phyloP scores from a whole-genome alignment of 306 rosid species.

The Fagus crenata region DNA sequence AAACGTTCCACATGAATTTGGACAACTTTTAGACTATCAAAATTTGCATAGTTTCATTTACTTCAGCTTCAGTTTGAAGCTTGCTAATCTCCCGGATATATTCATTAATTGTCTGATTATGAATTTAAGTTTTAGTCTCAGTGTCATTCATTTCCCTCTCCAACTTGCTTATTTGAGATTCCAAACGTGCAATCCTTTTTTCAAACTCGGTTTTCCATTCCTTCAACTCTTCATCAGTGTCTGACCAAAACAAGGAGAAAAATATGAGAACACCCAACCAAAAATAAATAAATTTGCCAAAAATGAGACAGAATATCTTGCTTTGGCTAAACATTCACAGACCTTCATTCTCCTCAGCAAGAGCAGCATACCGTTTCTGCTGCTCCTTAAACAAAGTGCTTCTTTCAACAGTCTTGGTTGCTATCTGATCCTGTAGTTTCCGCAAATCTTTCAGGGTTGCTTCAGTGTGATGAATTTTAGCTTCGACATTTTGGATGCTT shows the following conservation, averaged over 20 bases:
- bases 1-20: constrained; percentile 20
- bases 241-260: constrained; percentile 42
- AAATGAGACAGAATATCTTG: constrained; percentile 8
- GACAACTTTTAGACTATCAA: constrained; percentile 19
- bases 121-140: constrained; percentile 44
- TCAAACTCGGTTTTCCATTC: constrained; percentile 88
- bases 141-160: constrained; percentile 71
- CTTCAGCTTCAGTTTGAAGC: constrained; percentile 83
- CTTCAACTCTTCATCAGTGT: constrained; percentile 83
- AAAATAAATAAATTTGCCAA: constrained; percentile 3
- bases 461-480: constrained; percentile 55
- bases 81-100: constrained; percentile 60
- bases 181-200: constrained; percentile 61
- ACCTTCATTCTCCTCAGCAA: constrained; percentile 82
- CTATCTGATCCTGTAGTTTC: constrained; percentile 63
- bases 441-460: constrained; percentile 51
- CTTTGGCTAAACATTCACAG: constrained; percentile 24
- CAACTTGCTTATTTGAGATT: constrained; percentile 54
- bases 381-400: constrained; percentile 65
- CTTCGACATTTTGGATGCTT: constrained; percentile 55
- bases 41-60: constrained; percentile 39
- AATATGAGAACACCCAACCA: constrained; percentile 15
- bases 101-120: constrained; percentile 38
- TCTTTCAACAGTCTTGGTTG: constrained; percentile 61
- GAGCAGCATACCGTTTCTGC: constrained; percentile 63